These are phyloP conservation scores for Leccinellum luteum DNA, from an alignment of 768 basidiomycete species.

Conservation along the genomic window DNA sequence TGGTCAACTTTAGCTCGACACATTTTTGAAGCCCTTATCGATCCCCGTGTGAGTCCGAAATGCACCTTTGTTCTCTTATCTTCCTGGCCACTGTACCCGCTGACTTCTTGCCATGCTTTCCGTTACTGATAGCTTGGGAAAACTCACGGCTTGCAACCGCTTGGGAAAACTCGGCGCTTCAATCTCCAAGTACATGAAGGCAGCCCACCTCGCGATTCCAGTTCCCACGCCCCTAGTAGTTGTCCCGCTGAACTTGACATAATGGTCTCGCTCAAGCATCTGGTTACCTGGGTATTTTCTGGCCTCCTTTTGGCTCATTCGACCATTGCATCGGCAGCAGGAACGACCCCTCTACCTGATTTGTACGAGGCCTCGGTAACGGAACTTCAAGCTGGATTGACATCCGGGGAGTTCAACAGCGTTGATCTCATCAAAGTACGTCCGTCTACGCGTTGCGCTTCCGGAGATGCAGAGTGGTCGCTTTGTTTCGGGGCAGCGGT, in stretches of 20 bases:
- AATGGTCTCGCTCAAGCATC: slow-evolving; percentile 1
- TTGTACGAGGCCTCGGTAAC: slow-evolving; percentile 40
- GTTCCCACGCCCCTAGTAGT: neutral
- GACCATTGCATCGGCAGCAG: slow-evolving; percentile 8
- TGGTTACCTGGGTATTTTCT: slow-evolving; percentile 8
- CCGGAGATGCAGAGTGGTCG: neutral
- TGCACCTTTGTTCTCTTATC: neutral
- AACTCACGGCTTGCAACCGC: neutral
- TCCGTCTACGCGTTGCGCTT: neutral
- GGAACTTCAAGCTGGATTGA: slow-evolving; percentile 39
- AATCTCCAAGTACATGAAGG: slow-evolving; percentile 6
- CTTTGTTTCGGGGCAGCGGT: neutral
- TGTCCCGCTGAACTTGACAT: neutral
- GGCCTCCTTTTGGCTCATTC: slow-evolving; percentile 5
- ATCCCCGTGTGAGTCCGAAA: neutral
- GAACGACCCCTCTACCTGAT: slow-evolving; percentile 32
- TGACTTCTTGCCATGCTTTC: slow-evolving; percentile 9
- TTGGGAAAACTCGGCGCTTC: neutral
- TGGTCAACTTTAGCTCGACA: slow-evolving; percentile 2
- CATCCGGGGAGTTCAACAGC: slow-evolving; percentile 36
- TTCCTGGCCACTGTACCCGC: neutral
- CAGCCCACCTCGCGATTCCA: neutral
- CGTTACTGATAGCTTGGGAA: slow-evolving; percentile 5
- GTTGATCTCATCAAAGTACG: slow-evolving; percentile 40
- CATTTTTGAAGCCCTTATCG: slow-evolving; percentile 3